Evolutionary conservation across 169 alveolate species (phyloP).

Genomic region (Eimeria brunetti): DNA sequence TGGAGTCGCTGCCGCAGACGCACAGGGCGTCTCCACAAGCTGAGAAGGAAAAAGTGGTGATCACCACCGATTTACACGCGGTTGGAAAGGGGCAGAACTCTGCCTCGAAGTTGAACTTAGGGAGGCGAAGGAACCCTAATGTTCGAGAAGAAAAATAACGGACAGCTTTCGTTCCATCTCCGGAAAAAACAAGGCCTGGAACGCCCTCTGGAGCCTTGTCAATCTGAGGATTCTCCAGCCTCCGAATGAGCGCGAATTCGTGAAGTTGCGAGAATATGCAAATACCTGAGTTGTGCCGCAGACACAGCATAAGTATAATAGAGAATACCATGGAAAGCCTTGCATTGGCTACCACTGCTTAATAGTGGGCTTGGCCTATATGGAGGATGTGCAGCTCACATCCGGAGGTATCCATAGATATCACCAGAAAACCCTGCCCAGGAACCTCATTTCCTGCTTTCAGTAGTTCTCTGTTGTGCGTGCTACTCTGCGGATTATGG

Average conservation of each 20-base stretch:
- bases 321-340: neutral
- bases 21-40: conserved; percentile 42
- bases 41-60: conserved; percentile 65
- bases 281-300: conserved; percentile 5
- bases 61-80: conserved; percentile 25
- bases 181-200: conserved; percentile 27
- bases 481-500: neutral
- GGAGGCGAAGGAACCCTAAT: conserved; percentile 14
- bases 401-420: conserved; percentile 36
- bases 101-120: conserved; percentile 27
- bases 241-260: conserved; percentile 47
- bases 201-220: conserved; percentile 52
- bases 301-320: neutral
- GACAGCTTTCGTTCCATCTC: conserved; percentile 45
- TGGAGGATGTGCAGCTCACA: neutral
- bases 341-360: neutral
- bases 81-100: conserved; percentile 40
- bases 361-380: neutral
- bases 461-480: neutral
- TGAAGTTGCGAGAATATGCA: conserved; percentile 47
- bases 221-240: conserved; percentile 23
- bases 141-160: conserved; percentile 25
- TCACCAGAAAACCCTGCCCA: conserved; percentile 28
- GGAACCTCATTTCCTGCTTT: neutral
- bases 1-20: conserved; percentile 74